Conservation (phyloP, 2,329 filamentous ascomycete species). For the Calonectria pseudoturangicola region DNA sequence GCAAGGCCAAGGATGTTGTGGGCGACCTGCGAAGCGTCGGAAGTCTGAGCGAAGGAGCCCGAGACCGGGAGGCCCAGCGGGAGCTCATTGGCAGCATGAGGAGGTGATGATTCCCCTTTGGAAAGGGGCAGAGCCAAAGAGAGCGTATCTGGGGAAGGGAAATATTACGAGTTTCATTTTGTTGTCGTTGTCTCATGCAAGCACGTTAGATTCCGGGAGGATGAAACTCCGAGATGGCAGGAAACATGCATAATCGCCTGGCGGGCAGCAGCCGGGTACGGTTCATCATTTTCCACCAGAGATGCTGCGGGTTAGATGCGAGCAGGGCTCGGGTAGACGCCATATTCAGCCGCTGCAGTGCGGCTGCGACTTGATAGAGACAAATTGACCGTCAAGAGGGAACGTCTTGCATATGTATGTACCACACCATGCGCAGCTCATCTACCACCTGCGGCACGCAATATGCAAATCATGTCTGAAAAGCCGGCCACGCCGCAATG, state of each 20-base stretch:
- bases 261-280: slow-evolving; percentile 13
- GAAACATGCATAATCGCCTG: slow-evolving; percentile 9
- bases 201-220: slow-evolving; percentile 21
- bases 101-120: slow-evolving; percentile 58
- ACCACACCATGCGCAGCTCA: not conserved
- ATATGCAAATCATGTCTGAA: slow-evolving; percentile 23
- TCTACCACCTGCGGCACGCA: slow-evolving; percentile 25
- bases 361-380: slow-evolving; percentile 28
- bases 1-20: slow-evolving; percentile 98
- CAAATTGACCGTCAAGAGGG: slow-evolving; percentile 26
- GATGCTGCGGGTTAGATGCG: slow-evolving; percentile 16
- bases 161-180: slow-evolving; percentile 34
- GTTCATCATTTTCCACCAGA: not conserved
- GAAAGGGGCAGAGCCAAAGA: slow-evolving; percentile 3
- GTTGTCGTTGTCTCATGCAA: slow-evolving; percentile 36
- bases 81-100: slow-evolving; percentile 86
- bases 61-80: slow-evolving; percentile 88
- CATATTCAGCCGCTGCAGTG: slow-evolving; percentile 22
- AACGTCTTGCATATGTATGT: slow-evolving; percentile 15
- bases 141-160: slow-evolving; percentile 8
- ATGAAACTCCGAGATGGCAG: slow-evolving; percentile 19
- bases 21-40: slow-evolving; percentile 93
- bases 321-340: slow-evolving; percentile 28
- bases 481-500: slow-evolving; percentile 27
- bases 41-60: slow-evolving; percentile 87